These are phyloP conservation scores for Amanita pallidorosea DNA, from an alignment of 768 basidiomycete genomes.

Conservation along the genomic window DNA sequence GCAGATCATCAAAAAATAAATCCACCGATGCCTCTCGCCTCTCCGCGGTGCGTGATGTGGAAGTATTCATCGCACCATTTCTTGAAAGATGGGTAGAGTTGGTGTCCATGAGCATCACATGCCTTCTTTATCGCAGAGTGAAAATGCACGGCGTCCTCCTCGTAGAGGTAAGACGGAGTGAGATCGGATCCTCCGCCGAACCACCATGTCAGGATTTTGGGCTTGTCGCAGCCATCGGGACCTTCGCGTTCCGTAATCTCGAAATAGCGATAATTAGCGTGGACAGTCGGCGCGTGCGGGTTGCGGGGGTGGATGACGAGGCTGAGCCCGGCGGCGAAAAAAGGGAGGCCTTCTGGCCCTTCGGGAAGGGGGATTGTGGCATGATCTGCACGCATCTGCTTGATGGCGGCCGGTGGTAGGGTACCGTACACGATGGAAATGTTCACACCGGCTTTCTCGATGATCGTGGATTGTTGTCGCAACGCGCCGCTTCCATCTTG, in stretches of 20 bases:
- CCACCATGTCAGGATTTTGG: slow-evolving; percentile 85
- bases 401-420: slow-evolving; percentile 82
- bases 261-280: slow-evolving; percentile 97
- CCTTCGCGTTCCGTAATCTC: slow-evolving; percentile 57
- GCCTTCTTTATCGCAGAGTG: slow-evolving; percentile 68
- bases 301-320: slow-evolving; percentile 92
- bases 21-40: slow-evolving; percentile 86
- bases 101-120: slow-evolving; percentile 60
- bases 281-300: slow-evolving; percentile 88
- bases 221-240: slow-evolving; percentile 14
- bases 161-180: slow-evolving; percentile 87
- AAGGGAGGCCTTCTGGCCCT: slow-evolving; percentile 60
- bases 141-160: slow-evolving; percentile 81
- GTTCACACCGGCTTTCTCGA: slow-evolving; percentile 97
- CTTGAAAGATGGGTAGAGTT: slow-evolving; percentile 75
- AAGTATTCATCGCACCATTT: slow-evolving; percentile 99
- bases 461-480: slow-evolving; percentile 29
- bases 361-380: slow-evolving; percentile 59
- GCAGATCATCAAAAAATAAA: slow-evolving; percentile 96
- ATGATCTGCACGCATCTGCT: slow-evolving; percentile 94
- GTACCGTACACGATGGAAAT: slow-evolving; percentile 84
- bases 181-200: slow-evolving; percentile 95
- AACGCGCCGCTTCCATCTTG: slow-evolving; percentile 15
- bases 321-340: slow-evolving; percentile 88
- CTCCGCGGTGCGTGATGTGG: slow-evolving; percentile 77